phyloP scores from a whole-genome alignment of 2,329 filamentous ascomycete genomes.

The Endoconidiophora laricicola region DNA sequence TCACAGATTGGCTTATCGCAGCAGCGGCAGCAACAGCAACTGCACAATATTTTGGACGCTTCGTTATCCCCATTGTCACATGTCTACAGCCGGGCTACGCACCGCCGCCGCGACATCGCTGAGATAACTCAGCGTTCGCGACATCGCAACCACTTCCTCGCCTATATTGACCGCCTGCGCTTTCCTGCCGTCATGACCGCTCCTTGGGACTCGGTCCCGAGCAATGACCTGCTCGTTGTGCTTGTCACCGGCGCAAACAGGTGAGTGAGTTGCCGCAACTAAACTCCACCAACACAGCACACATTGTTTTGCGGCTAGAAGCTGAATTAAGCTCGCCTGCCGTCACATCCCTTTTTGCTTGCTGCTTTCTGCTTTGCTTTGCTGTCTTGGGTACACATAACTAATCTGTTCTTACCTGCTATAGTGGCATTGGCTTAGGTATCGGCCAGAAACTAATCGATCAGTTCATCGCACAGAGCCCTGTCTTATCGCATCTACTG shows the following conservation, averaged over 20 bases:
- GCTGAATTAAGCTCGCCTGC: neutral
- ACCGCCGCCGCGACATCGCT: too few species aligned
- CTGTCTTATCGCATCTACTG: slow-evolving; percentile 51
- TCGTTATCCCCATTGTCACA: too few species aligned
- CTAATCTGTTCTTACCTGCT: neutral
- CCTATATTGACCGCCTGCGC: too few species aligned
- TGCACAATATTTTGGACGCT: too few species aligned
- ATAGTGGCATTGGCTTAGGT: slow-evolving; percentile 71
- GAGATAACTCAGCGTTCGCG: too few species aligned
- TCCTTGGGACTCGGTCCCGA: slow-evolving; percentile 8
- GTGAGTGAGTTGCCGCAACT: neutral
- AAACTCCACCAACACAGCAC: too few species aligned
- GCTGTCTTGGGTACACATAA: neutral
- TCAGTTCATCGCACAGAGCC: slow-evolving; percentile 61
- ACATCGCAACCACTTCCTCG: too few species aligned
- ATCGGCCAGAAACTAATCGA: slow-evolving; percentile 76
- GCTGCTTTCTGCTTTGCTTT: neutral
- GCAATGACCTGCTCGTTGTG: slow-evolving; percentile 8
- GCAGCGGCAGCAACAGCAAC: too few species aligned
- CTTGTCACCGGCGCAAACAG: slow-evolving; percentile 11
- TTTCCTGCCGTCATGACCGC: neutral
- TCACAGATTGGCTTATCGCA: too few species aligned
- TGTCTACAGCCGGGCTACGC: too few species aligned
- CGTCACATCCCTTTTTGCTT: neutral
- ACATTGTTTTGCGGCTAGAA: neutral